Conservation (phyloP, 163 green algal genomes). For the Scenedesmus sp. region DNA sequence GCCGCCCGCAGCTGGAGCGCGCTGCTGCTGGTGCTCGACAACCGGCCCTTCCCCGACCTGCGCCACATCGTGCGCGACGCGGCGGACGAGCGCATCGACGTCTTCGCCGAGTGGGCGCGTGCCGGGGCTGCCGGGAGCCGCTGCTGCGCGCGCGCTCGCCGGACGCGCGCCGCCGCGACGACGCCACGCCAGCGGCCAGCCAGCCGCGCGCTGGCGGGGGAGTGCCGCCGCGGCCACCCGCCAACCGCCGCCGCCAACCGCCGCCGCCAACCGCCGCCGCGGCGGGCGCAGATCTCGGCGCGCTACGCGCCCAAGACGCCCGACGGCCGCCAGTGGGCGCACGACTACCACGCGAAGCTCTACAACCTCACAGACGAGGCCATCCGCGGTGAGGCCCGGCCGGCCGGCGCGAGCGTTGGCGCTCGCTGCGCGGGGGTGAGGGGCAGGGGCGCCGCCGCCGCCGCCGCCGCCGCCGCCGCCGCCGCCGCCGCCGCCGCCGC, state of each 20-base stretch:
- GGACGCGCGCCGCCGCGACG: too few relatives aligned
- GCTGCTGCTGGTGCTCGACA: constrained; percentile 79
- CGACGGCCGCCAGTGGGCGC: constrained; percentile 52
- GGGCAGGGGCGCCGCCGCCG: background rate
- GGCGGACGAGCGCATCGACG: constrained; percentile 73
- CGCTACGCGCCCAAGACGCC: constrained; percentile 50
- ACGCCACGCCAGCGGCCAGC: too few relatives aligned
- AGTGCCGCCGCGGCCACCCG: too few relatives aligned
- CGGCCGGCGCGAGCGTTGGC: too few relatives aligned
- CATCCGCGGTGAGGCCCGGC: constrained; percentile 60
- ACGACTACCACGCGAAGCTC: constrained; percentile 71
- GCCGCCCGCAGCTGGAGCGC: constrained; percentile 79
- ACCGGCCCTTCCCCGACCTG: constrained; percentile 76
- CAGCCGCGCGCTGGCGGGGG: too few relatives aligned
- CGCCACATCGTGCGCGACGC: constrained; percentile 69
- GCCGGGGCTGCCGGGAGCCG: too few relatives aligned
- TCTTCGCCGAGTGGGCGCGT: constrained; percentile 82
- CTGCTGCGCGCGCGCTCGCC: too few relatives aligned
- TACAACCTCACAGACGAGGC: constrained; percentile 90
- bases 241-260: background rate
- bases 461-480: too few relatives aligned
- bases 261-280: background rate
- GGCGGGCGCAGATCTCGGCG: constrained; percentile 50
- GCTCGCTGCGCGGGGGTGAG: background rate
- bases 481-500: too few relatives aligned